Evolutionary conservation across 192 early-diverging fungal species (phyloP).

Genomic region (Glomus cerebriforme): DNA sequence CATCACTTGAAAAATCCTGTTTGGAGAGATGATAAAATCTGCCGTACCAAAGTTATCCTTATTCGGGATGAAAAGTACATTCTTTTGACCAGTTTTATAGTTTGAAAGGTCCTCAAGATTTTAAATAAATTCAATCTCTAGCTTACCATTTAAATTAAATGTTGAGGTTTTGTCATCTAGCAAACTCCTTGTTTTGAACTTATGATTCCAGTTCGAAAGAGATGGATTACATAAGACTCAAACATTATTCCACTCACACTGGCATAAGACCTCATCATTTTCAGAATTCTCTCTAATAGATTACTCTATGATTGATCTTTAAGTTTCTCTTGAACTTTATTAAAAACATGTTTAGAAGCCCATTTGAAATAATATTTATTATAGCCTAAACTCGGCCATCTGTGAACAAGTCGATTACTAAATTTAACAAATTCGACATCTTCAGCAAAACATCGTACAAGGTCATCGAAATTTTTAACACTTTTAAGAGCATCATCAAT

Average conservation of each 20-base stretch:
- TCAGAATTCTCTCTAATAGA: neutral
- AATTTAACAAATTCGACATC: neutral
- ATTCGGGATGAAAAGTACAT: no score
- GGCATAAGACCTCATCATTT: neutral
- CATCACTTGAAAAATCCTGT: neutral
- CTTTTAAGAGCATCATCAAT: neutral
- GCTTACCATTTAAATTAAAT: neutral
- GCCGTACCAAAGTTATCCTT: neutral
- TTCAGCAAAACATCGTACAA: neutral
- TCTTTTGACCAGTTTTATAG: no score
- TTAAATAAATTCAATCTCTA: neutral
- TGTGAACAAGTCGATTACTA: neutral
- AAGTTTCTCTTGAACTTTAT: neutral
- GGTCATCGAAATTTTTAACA: neutral
- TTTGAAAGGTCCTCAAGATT: neutral
- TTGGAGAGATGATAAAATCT: neutral
- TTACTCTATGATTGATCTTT: neutral
- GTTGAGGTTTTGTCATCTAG: neutral
- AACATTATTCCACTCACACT: conserved; percentile 2
- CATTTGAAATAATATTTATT: neutral
- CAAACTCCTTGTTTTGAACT: neutral
- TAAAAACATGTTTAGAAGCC: neutral
- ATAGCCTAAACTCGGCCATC: neutral
- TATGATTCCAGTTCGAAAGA: neutral
- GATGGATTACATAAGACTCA: neutral